Base-by-base conservation (phyloP, 306 rosid genomes). In the Sesbania bispinosa region DNA sequence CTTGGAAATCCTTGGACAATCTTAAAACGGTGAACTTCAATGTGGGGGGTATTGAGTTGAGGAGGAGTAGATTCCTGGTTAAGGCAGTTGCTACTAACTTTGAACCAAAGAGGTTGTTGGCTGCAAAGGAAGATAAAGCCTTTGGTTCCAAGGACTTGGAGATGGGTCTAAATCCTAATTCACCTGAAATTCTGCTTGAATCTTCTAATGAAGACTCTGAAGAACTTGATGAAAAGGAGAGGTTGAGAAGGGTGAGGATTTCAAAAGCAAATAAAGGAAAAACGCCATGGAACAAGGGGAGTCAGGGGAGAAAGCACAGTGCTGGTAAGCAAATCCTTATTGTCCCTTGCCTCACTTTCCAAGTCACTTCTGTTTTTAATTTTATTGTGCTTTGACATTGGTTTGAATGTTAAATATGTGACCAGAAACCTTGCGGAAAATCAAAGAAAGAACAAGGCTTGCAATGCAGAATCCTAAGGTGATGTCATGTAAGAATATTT, bases 381-480 rank as follows among this genome's bases (percentile, higher is more conserved):
- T 48, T 41, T 39, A 7, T 65, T 62, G 48, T 69, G 59, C 19
- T 71, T 69, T 69, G 63, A n/a, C 29, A 10, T 54, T 33, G 11
- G 50, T 68, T 65, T 29, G 52, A 33, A 27, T 67, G 41, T 47
- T 52, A 6, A 70, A 27, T 32, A 32, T 63, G 7, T 74, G 70
- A 76, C 85, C 90, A 89, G 96, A 92, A 73, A 92, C 98, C 68
- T 79, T 85, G 83, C 87, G 29, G 66, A 82, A 81, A 82, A 92
- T 92, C 80, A 84, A 30, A 82, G 94, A 92, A 82, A 83, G 92
- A 81, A 92, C 98, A 79, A 83, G 82, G 84, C 86, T 89, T 33
- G 96, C 98, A 10, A 92, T 92, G 96, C 96, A 89, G 94, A 72
- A 86, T 86, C 96, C 98, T 88, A 92, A 92, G 98, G 98, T 92